Evolutionary conservation across 805 yeast genomes (phyloP), one percentile per base, ranked within the genome.

Genomic region (Maudiozyma saulgeensis): DNA sequence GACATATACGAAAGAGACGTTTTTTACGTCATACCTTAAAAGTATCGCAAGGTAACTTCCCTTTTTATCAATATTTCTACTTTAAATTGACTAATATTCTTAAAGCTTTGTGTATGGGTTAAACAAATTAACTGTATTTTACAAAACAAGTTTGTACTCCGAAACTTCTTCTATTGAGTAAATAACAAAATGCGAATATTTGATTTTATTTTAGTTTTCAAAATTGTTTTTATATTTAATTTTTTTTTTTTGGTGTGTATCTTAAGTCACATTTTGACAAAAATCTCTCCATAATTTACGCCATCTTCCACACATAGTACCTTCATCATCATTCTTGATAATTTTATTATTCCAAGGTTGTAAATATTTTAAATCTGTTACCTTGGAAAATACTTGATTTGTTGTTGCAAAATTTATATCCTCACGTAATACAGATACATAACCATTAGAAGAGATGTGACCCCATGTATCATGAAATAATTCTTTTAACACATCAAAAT

Each of bases 401-500:
- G 38, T 45, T 19, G 16, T 15, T 47, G 41, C 45, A 25, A 41
- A 12, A 4, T 19, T 11, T 4, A 37, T 34, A 39, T 55, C 47
- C 8, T 34, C 19, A 1, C 32, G 38, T 38, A 55, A 42, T 18
- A 45, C 41, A 42, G 32, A 47, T 2, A 49, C 47, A 47, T 57
- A 61, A 3, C 54, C 62, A 9, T 56, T 58, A 6, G 61, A 52
- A 2, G 58, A 51, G 25, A 62, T 41, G n/a, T 53, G 52, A n/a
- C 65, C 59, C 68, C 69, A 63, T 11, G 64, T 57, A 4, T 64
- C 67, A 16, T 57, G 56, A 49, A 66, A 64, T 18, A 66, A 47
- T 26, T 58, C 61, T 23, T 48, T 56, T 41, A 66, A 48, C 0
- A 62, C 59, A 35, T 58, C 61, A 21, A 46, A 51, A 51, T 61